Percentiles rank a stretch among this genome's conserved stretches.
These are phyloP conservation scores for Gossypium davidsonii DNA, from an alignment of 441 rosid species.

Conservation along the genomic window DNA sequence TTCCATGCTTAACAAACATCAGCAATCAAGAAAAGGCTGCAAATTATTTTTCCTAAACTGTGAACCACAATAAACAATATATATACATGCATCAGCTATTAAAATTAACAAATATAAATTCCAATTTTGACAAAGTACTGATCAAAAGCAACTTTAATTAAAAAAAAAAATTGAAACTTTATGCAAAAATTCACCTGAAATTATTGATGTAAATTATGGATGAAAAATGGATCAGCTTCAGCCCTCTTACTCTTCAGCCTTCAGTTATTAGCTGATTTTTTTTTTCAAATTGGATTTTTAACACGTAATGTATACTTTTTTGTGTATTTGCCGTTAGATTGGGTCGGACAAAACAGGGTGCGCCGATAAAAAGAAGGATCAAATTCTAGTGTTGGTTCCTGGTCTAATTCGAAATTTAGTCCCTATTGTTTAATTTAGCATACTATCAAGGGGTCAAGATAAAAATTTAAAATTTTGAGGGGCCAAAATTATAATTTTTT, in stretches of 20 bases:
- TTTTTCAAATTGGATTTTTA: background rate
- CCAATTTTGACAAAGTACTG: background rate
- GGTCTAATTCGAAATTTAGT: background rate
- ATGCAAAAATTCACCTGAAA: background rate
- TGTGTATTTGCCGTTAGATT: background rate
- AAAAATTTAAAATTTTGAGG: too few relatives aligned
- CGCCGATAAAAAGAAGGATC: background rate
- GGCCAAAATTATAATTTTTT: too few relatives aligned
- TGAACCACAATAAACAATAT: background rate
- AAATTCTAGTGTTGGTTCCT: background rate
- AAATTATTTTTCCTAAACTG: background rate
- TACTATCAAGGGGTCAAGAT: too few relatives aligned
- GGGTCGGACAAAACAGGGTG: background rate
- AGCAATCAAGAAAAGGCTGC: constrained; percentile 12
- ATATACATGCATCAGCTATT: background rate
- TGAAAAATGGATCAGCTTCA: background rate
- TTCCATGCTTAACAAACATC: constrained; percentile 46
- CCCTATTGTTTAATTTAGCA: background rate
- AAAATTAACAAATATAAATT: background rate
- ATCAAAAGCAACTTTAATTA: background rate
- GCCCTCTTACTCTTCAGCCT: background rate
- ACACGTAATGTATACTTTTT: background rate
- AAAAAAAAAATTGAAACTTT: background rate
- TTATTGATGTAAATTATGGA: background rate
- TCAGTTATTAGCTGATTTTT: background rate